Base-by-base conservation (phyloP, 2,329 filamentous ascomycete species). In the Aureobasidium namibiae region DNA sequence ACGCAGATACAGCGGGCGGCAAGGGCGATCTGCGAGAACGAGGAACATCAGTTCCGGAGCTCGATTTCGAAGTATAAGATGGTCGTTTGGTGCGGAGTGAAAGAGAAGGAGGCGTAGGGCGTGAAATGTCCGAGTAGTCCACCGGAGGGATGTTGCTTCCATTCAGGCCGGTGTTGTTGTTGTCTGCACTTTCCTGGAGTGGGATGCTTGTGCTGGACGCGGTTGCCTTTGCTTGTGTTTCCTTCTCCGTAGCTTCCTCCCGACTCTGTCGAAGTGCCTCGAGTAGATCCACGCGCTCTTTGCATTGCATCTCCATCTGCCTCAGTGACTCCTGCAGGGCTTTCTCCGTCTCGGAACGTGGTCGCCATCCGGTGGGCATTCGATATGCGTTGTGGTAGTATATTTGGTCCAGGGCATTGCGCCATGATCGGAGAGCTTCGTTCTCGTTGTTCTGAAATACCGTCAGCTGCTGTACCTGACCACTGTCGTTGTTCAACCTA, bases 381-480 rank as follows among this genome's bases (percentile, higher is more conserved):
- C 85, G 86, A 71, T 87, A 89, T 61, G 89, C 85, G 72, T 91
- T 88, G 74, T 94, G 87, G 68, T 92, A 89, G 71, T 89, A 87
- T 67, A 99, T 95, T 63, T 92, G 87, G 64, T 92, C 88, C 59
- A 97, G 86, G 4, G 92, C 92, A 61, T 84, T 84, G 70, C 84
- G 88, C 94, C 94, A 99, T 69, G 90, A 92, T 68, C 90, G 83
- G 72, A 95, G 82, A 14, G 94, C 92, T 79, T 97, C 92, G 60
- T 82, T 78, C 76, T 97, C 92, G 71, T 96, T 92, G 65, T 90
- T 90, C 90, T 96, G 64, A 44, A 33, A 5, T 18, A 39, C 48
- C 13, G 23, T 57, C 54, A 57, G 23, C 33, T 16, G n/a, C 21
- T 31, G 8, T 10, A 41, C 16, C 38, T 23, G 16, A 18, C 21